Percentiles rank a stretch among this genome's conserved stretches.
phyloP scores from a whole-genome alignment of 768 basidiomycete species.

The Boletus reticuloceps region DNA sequence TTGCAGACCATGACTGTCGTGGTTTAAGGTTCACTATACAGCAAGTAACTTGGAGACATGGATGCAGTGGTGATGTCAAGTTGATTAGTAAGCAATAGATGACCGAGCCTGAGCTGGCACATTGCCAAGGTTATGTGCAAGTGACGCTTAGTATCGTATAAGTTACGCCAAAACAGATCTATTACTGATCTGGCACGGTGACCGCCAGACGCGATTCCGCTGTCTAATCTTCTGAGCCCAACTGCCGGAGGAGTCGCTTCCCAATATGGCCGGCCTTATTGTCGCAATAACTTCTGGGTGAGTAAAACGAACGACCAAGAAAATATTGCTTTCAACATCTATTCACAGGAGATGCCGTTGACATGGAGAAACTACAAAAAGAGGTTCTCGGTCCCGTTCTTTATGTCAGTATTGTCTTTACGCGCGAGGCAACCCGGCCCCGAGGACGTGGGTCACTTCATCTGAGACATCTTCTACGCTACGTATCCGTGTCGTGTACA shows the following conservation, averaged over 20 bases:
- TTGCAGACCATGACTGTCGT: slow-evolving; percentile 70
- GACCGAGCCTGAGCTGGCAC: no score
- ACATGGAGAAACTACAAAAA: slow-evolving; percentile 36
- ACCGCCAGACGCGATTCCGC: not conserved
- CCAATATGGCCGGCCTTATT: slow-evolving; percentile 28
- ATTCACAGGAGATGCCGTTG: slow-evolving; percentile 31
- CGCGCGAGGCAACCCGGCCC: slow-evolving; percentile 22
- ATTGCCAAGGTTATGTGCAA: not conserved
- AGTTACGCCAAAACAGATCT: not conserved
- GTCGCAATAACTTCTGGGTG: slow-evolving; percentile 22
- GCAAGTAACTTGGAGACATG: slow-evolving; percentile 4
- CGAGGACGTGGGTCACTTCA: slow-evolving; percentile 19
- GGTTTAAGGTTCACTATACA: not conserved
- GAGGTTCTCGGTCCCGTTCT: slow-evolving; percentile 26
- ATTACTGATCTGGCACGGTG: not conserved
- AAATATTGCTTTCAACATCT: slow-evolving; percentile 3
- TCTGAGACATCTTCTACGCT: slow-evolving; percentile 19
- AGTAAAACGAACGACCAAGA: slow-evolving; percentile 15
- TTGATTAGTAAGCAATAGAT: slow-evolving; percentile 21
- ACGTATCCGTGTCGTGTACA: slow-evolving; percentile 27
- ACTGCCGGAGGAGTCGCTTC: slow-evolving; percentile 10
- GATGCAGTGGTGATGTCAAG: not conserved
- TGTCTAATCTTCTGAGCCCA: slow-evolving; percentile 4
- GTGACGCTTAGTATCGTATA: not conserved
- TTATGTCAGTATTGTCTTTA: slow-evolving; percentile 28